These are phyloP conservation scores for Yarrowia keelungensis DNA, from an alignment of 805 yeast species.

Conservation along the genomic window DNA sequence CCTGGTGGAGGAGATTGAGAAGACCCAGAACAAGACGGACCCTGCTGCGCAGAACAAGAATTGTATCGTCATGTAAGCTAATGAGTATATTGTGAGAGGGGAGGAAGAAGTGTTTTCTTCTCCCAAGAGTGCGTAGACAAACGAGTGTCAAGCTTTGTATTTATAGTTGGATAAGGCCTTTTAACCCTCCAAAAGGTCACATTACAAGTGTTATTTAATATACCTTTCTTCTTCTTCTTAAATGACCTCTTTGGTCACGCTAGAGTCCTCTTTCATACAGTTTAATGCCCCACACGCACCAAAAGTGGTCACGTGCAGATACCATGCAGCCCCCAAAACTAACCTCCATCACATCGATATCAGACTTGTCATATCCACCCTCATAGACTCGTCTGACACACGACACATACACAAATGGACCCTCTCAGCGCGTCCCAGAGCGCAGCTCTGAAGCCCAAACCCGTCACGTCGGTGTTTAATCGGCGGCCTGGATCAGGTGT, in stretches of 20 bases:
- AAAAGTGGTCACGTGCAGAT: slow-evolving; percentile 33
- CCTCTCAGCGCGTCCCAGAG: slow-evolving; percentile 36
- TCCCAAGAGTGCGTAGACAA: no score
- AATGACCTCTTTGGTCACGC: not conserved
- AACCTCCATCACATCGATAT: slow-evolving; percentile 20
- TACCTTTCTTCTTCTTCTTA: not conserved
- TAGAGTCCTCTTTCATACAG: not conserved
- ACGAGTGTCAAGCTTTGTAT: no score
- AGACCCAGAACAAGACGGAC: slow-evolving; percentile 55
- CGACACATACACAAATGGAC: slow-evolving; percentile 8
- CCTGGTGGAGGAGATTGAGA: slow-evolving; percentile 67
- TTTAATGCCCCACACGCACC: slow-evolving; percentile 19
- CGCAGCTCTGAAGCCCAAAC: slow-evolving; percentile 33
- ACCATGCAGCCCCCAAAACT: slow-evolving; percentile 27
- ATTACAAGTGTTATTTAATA: not conserved
- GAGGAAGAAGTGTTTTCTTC: no score
- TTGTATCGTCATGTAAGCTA: slow-evolving; percentile 56
- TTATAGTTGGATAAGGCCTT: no score
- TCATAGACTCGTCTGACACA: not conserved
- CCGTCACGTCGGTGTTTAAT: slow-evolving; percentile 36
- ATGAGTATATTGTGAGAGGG: not conserved
- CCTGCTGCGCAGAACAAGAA: slow-evolving; percentile 54
- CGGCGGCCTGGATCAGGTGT: slow-evolving; percentile 17
- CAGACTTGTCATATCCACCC: not conserved
- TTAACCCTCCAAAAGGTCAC: no score